Evolutionary conservation across 169 alveolate species (phyloP).

Genomic region (Miamiensis avidus): DNA sequence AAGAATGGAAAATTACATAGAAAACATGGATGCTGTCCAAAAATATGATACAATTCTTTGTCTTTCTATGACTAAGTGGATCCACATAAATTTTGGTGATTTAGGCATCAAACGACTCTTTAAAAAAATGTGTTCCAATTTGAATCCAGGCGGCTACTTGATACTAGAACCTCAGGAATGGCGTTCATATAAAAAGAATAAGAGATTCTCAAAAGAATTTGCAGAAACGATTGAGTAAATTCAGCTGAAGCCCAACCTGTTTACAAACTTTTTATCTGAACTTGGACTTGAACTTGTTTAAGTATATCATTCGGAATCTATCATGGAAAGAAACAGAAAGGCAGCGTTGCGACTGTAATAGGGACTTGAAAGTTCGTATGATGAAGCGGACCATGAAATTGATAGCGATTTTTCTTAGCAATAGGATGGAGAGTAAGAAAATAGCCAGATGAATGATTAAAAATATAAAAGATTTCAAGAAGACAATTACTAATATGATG

Average conservation of each 20-base stretch:
- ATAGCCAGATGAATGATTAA: too few species aligned
- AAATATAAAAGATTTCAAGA: too few species aligned
- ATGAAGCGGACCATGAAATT: too few species aligned
- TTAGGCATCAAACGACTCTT: constrained; percentile 60
- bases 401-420: too few species aligned
- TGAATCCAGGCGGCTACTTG: constrained; percentile 53
- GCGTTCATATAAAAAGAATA: constrained; percentile 64
- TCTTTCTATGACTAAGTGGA: constrained; percentile 62
- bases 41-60: constrained; percentile 63
- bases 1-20: constrained; percentile 61
- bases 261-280: constrained; percentile 17
- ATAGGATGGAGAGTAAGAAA: too few species aligned
- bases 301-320: too few species aligned
- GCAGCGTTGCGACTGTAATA: too few species aligned
- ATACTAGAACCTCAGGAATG: constrained; percentile 56
- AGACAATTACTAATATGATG: too few species aligned
- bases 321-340: too few species aligned
- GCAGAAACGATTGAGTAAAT: constrained; percentile 35
- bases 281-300: background rate
- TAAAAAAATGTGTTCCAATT: constrained; percentile 39
- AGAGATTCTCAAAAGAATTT: constrained; percentile 25
- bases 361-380: too few species aligned
- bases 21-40: constrained; percentile 43
- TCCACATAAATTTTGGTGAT: constrained; percentile 74
- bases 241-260: constrained; percentile 45